A percentile compares a stretch with the other conserved stretches of the same genome.
phyloP scores from a whole-genome alignment of 805 yeast genomes.

The Ogataea ganodermae region DNA sequence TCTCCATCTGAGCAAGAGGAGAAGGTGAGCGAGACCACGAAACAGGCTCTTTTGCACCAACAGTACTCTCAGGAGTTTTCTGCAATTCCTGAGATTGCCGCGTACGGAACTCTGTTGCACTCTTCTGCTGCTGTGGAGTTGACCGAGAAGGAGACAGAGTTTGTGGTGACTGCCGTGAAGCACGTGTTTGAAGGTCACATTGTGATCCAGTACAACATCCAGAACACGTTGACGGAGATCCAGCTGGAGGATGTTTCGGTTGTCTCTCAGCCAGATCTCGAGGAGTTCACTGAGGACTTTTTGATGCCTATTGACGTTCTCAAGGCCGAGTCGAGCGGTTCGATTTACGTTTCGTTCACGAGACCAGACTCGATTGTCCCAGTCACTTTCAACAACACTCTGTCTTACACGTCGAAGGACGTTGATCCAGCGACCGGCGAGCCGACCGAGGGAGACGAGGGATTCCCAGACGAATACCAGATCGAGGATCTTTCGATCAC shows the following conservation, averaged over 20 bases:
- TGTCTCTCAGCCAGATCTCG: slow-evolving; percentile 62
- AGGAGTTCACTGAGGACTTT: slow-evolving; percentile 64
- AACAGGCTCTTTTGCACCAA: slow-evolving; percentile 49
- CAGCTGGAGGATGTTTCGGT: slow-evolving; percentile 77
- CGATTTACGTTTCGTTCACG: slow-evolving; percentile 74
- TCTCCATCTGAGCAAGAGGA: slow-evolving; percentile 26
- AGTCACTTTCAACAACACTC: slow-evolving; percentile 58
- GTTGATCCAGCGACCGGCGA: slow-evolving; percentile 70
- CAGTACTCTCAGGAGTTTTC: slow-evolving; percentile 70
- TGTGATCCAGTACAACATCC: slow-evolving; percentile 76
- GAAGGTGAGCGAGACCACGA: slow-evolving; percentile 33
- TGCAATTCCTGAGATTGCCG: slow-evolving; percentile 68
- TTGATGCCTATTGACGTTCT: slow-evolving; percentile 73
- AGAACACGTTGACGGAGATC: slow-evolving; percentile 80
- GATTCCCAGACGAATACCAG: slow-evolving; percentile 91
- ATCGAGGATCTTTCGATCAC: slow-evolving; percentile 73
- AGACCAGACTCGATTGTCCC: slow-evolving; percentile 50
- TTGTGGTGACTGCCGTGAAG: slow-evolving; percentile 80
- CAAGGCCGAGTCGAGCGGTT: slow-evolving; percentile 68
- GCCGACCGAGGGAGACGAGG: slow-evolving; percentile 71
- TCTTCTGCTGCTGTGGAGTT: slow-evolving; percentile 65
- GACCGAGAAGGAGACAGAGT: slow-evolving; percentile 92
- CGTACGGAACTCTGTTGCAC: slow-evolving; percentile 74
- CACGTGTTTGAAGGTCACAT: slow-evolving; percentile 78
- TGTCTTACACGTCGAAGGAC: slow-evolving; percentile 78